A percentile compares a stretch with the other conserved stretches of the same genome.
Evolutionary conservation across 805 yeast genomes (phyloP).

Genomic region (Suhomyces pyralidae): DNA sequence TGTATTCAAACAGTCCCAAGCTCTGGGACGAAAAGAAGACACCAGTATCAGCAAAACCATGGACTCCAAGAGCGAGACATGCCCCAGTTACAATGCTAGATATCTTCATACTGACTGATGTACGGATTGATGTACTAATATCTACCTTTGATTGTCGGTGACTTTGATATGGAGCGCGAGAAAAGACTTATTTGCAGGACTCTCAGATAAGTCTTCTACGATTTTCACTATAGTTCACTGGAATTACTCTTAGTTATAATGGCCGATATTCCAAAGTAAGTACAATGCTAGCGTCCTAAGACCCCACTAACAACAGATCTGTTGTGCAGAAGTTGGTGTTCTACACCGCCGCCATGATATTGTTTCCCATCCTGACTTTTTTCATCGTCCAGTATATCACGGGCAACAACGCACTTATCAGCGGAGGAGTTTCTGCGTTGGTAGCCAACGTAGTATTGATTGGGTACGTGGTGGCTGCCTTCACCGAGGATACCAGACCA

Average conservation of each 20-base stretch:
- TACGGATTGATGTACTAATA: neutral
- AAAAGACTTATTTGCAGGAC: neutral
- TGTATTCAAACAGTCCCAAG: constrained; percentile 15
- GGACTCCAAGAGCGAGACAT: constrained; percentile 11
- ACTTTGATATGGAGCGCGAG: neutral
- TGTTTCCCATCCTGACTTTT: constrained; percentile 62
- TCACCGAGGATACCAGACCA: constrained; percentile 55
- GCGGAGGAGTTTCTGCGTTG: constrained; percentile 80
- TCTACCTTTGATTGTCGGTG: neutral
- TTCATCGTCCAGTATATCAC: constrained; percentile 50
- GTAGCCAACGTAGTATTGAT: constrained; percentile 72
- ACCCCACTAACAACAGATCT: constrained; percentile 34
- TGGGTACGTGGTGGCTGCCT: constrained; percentile 71
- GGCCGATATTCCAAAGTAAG: constrained; percentile 15
- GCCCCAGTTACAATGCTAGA: constrained; percentile 6
- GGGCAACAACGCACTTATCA: constrained; percentile 53
- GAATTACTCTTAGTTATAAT: neutral
- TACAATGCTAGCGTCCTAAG: neutral
- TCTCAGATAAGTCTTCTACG: neutral
- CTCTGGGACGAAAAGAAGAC: constrained; percentile 17
- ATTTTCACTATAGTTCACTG: neutral
- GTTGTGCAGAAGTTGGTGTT: constrained; percentile 67
- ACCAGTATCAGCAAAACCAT: constrained; percentile 25
- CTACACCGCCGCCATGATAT: constrained; percentile 75
- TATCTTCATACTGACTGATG: constrained; percentile 7